phyloP scores from a whole-genome alignment of 768 basidiomycete genomes.

The Mycena leptocephala region DNA sequence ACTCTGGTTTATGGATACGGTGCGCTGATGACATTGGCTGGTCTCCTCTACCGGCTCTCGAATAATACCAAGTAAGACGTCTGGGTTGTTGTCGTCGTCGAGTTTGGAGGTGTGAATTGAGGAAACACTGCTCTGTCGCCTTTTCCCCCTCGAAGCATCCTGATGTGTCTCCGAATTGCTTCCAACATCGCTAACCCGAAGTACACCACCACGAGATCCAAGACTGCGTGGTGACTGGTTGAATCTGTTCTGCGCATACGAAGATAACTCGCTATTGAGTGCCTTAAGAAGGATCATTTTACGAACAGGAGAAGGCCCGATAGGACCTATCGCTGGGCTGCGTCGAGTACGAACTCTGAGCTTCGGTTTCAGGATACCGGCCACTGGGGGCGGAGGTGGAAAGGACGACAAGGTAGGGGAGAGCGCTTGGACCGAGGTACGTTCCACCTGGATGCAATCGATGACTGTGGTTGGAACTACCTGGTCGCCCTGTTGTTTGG shows the following conservation, averaged over 20 bases:
- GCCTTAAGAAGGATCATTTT: conserved; percentile 59
- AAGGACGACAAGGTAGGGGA: conserved; percentile 28
- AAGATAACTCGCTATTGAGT: conserved; percentile 35
- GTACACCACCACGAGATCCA: background rate
- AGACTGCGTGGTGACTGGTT: background rate
- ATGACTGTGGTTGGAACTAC: no score
- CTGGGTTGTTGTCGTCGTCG: conserved; percentile 44
- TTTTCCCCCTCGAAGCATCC: no score
- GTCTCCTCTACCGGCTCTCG: conserved; percentile 67
- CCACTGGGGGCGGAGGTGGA: conserved; percentile 20
- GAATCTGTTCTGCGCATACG: background rate
- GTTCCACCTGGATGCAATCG: conserved; percentile 10
- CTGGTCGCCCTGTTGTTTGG: conserved; percentile 1
- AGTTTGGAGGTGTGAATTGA: background rate
- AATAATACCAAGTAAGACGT: conserved; percentile 59
- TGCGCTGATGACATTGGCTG: conserved; percentile 64
- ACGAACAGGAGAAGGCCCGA: conserved; percentile 62
- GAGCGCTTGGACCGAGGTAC: background rate
- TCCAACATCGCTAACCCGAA: background rate
- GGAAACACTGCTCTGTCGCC: conserved; percentile 11
- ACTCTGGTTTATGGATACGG: conserved; percentile 62
- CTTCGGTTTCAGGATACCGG: conserved; percentile 28
- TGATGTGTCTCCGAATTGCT: conserved; percentile 3
- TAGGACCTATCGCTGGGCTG: conserved; percentile 53
- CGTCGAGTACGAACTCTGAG: conserved; percentile 46